phyloP scores from a whole-genome alignment of 805 yeast genomes.

The Phaffomyces opuntiae region DNA sequence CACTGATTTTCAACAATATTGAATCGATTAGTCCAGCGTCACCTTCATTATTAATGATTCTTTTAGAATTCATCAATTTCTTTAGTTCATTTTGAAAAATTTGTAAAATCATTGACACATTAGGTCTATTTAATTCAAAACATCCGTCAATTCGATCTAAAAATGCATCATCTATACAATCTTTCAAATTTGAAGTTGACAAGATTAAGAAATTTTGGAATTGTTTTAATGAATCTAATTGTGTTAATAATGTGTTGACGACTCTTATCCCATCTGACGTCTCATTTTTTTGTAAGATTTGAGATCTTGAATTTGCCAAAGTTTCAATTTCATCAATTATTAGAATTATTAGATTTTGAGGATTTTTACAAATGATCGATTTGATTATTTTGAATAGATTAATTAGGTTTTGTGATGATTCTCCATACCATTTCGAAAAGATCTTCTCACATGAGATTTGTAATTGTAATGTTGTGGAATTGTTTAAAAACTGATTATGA shows the following conservation, averaged over 20 bases:
- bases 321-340: conserved; percentile 43
- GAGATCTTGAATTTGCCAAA: conserved; percentile 33
- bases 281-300: conserved; percentile 30
- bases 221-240: conserved; percentile 32
- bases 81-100: conserved; percentile 26
- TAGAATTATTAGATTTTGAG: conserved; percentile 25
- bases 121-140: conserved; percentile 30
- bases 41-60: not conserved
- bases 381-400: conserved; percentile 29
- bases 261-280: conserved; percentile 37
- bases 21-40: not conserved
- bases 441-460: conserved; percentile 37
- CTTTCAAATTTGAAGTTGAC: conserved; percentile 35
- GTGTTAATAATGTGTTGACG: conserved; percentile 37
- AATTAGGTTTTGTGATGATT: conserved; percentile 36
- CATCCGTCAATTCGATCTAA: conserved; percentile 35
- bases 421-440: conserved; percentile 41
- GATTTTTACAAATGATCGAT: conserved; percentile 14
- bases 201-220: conserved; percentile 30
- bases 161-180: conserved; percentile 37
- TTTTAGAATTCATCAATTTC: not conserved
- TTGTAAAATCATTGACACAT: conserved; percentile 21
- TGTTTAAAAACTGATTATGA: conserved; percentile 9
- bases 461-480: conserved; percentile 25
- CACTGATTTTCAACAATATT: conserved; percentile 1